Evolutionary conservation across 495 filamentous ascomycete species (phyloP).

Genomic region (Cenococcum geophilum): DNA sequence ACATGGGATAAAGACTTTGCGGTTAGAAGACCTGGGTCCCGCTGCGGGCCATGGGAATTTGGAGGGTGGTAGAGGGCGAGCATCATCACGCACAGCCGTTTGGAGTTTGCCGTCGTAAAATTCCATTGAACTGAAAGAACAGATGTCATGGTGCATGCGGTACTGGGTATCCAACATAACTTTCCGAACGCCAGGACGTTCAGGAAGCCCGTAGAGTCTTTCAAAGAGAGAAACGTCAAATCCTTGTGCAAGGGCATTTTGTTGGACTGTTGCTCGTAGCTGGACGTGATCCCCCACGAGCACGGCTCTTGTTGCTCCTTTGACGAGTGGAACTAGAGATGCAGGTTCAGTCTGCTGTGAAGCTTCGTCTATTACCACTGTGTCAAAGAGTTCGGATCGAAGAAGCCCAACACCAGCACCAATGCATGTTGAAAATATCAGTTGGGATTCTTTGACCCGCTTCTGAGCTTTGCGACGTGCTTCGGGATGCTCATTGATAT

Average conservation of each 20-base stretch:
- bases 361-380: conserved; percentile 49
- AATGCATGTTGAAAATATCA: conserved; percentile 49
- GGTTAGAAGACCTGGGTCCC: conserved; percentile 13
- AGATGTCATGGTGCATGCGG: conserved; percentile 48
- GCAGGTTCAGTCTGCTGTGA: conserved; percentile 49
- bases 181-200: conserved; percentile 26
- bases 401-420: conserved; percentile 47
- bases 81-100: conserved; percentile 36
- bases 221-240: conserved; percentile 50
- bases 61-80: conserved; percentile 32
- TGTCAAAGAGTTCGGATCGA: conserved; percentile 42
- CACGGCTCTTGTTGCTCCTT: conserved; percentile 45
- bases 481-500: conserved; percentile 37
- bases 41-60: conserved; percentile 35
- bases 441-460: conserved; percentile 38
- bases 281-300: conserved; percentile 52
- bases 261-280: conserved; percentile 45
- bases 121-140: conserved; percentile 43
- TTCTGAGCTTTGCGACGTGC: conserved; percentile 41
- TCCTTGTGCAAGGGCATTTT: conserved; percentile 36
- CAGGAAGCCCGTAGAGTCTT: conserved; percentile 38
- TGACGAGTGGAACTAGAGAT: conserved; percentile 46
- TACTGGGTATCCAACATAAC: conserved; percentile 52
- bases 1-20: conserved; percentile 44
- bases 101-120: conserved; percentile 45